These are phyloP conservation scores for Epicoccum sorghinum DNA, from an alignment of 2,329 filamentous ascomycete species.

Conservation along the genomic window DNA sequence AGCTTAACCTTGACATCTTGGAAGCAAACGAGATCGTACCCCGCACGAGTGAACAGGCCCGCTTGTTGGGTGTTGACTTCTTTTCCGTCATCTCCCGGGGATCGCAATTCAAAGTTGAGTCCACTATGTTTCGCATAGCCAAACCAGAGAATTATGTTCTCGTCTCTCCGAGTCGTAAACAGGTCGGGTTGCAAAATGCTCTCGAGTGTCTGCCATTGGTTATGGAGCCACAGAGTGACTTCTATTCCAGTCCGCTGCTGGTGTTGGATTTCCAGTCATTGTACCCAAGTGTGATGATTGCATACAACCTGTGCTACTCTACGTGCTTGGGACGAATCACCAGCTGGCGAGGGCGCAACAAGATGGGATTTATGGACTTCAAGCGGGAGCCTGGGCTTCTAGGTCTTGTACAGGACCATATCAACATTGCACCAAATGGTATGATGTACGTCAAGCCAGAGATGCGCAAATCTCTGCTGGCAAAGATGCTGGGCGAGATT, in stretches of 20 bases:
- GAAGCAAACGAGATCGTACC: constrained; percentile 88
- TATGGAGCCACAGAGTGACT: constrained; percentile 95
- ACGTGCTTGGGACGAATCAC: constrained; percentile 88
- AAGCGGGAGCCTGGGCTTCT: constrained; percentile 76
- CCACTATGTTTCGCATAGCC: constrained; percentile 96
- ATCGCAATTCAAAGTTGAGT: constrained; percentile 98
- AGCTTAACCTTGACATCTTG: constrained; percentile 86
- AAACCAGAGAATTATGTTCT: constrained; percentile 95
- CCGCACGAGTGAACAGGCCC: constrained; percentile 91
- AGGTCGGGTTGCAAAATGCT: constrained; percentile 92
- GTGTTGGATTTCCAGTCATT: constrained; percentile 96
- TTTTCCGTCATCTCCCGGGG: constrained; percentile 94
- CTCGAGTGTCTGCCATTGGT: constrained; percentile 92
- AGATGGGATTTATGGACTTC: constrained; percentile 94
- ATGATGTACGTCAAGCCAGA: constrained; percentile 92
- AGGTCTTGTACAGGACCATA: constrained; percentile 77
- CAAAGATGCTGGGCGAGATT: constrained; percentile 96
- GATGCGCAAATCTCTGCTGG: constrained; percentile 86
- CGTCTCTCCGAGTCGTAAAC: constrained; percentile 86
- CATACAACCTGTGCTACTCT: constrained; percentile 98
- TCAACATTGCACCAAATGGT: constrained; percentile 94
- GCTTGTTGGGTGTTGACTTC: constrained; percentile 92
- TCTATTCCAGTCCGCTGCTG: constrained; percentile 87
- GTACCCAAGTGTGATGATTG: constrained; percentile 98
- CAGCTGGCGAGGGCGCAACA: constrained; percentile 87